These are phyloP conservation scores for Puccinia novopanici DNA, from an alignment of 1,284 basidiomycete genomes.

Conservation along the genomic window DNA sequence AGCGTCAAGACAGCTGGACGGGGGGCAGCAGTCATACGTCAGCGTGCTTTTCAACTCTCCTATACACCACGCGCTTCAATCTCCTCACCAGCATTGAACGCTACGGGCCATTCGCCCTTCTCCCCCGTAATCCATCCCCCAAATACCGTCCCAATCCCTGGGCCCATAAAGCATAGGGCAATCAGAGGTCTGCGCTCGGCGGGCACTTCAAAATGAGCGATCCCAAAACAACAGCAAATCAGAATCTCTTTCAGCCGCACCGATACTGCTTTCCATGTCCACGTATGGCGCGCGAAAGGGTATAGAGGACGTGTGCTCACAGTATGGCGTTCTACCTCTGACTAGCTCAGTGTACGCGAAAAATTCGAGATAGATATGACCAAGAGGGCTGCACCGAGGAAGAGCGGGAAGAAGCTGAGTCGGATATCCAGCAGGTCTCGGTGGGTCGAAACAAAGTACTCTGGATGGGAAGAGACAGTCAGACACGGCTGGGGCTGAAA, in stretches of 20 bases:
- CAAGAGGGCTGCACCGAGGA: constrained; percentile 28
- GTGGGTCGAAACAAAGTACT: constrained; percentile 36
- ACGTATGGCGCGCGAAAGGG: not conserved
- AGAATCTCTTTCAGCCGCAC: not conserved
- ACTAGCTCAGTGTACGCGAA: constrained; percentile 42
- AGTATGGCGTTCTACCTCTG: not conserved
- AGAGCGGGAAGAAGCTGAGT: constrained; percentile 41
- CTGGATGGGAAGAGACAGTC: not conserved
- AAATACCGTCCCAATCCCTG: constrained; percentile 27
- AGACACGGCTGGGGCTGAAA: not conserved
- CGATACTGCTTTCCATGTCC: not conserved
- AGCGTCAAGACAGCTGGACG: constrained; percentile 25
- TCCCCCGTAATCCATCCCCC: constrained; percentile 46
- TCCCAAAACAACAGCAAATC: not conserved
- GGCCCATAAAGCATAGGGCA: constrained; percentile 23
- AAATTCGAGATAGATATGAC: constrained; percentile 31
- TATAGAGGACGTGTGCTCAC: constrained; percentile 10
- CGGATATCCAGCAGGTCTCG: constrained; percentile 31
- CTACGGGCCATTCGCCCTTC: constrained; percentile 38
- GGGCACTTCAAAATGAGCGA: constrained; percentile 21
- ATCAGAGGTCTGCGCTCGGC: constrained; percentile 3
- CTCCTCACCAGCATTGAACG: constrained; percentile 36
- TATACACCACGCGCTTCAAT: not conserved
- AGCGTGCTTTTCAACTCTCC: no score
- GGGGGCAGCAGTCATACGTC: no score